Percentiles rank a stretch among this genome's conserved stretches.
These are phyloP conservation scores for Plasmopara viticola DNA, from an alignment of 352 stramenopile species.

Conservation along the genomic window DNA sequence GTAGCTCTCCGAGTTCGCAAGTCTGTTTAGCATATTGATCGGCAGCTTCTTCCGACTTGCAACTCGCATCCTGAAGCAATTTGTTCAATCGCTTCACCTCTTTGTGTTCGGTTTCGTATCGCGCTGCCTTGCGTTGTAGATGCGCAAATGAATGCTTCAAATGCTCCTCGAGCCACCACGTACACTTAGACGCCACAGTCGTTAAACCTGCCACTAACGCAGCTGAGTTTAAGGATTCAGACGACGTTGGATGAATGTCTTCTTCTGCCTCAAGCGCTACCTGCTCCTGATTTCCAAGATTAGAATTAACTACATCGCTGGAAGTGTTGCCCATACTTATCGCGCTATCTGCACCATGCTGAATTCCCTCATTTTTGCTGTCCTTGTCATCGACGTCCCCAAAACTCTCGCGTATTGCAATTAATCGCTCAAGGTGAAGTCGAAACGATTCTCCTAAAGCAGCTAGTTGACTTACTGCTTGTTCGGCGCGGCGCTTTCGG, in stretches of 20 bases:
- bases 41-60: constrained; percentile 16
- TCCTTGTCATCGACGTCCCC: constrained; percentile 22
- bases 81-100: constrained; percentile 39
- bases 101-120: constrained; percentile 39
- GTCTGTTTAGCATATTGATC: constrained; percentile 28
- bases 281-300: constrained; percentile 1
- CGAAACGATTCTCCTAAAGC: constrained; percentile 44
- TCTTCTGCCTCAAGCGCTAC: neutral
- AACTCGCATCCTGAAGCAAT: constrained; percentile 20
- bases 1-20: constrained; percentile 22
- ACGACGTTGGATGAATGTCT: constrained; percentile 10
- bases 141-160: constrained; percentile 36
- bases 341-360: neutral
- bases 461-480: constrained; percentile 31
- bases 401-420: constrained; percentile 45
- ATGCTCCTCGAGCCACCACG: constrained; percentile 49
- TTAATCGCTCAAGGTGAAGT: constrained; percentile 49
- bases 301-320: neutral
- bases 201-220: constrained; percentile 37
- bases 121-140: constrained; percentile 38
- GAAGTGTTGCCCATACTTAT: constrained; percentile 1
- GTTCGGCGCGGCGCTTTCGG: constrained; percentile 15
- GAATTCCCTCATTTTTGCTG: neutral
- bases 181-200: constrained; percentile 42
- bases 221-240: constrained; percentile 7